Evolutionary conservation across 768 basidiomycete genomes (phyloP), one percentile per base, ranked within the genome.

Genomic region (Boletus reticulatus): DNA sequence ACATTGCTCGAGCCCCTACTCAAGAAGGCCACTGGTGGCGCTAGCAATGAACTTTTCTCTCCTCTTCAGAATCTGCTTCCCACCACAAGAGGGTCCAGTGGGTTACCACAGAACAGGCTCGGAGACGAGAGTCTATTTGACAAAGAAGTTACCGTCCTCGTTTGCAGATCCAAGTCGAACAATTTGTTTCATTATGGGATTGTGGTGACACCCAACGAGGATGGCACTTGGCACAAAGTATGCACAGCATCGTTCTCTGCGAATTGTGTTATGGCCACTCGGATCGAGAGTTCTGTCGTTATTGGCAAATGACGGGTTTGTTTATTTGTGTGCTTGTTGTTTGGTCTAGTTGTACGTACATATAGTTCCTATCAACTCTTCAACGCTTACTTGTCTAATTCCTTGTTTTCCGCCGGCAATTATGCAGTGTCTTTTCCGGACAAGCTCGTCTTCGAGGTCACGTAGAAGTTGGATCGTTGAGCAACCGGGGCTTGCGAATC

Each of bases 141-240:
- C n/a, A 20, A 39, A 42, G 34, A 53, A 22, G 42, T 54, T 13
- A 43, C 44, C 7, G 38, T 53, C 8, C 43, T 53, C 16, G 27
- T 50, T 44, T 60, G 57, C 39, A 54, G 58, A 27, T 60, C 57
- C 44, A 59, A 59, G 44, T 36, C 2, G 27, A 22, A 53, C 31
- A 38, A 31, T 11, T 42, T 31, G 4, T 60, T 60, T 32, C 49
- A 60, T 34, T 59, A 54, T 43, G 48, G 57, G 19, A 54, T 60
- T 4, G 50, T 48, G 22, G 56, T 59, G 43, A 44, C 19, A 6
- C 47, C 47, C 16, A 49, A 45, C 34, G 32, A 32, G 1, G 54
- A 56, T 22, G 43, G 46, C 43, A 43, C 19, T 14, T 55, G 50
- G 53, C 59, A 50, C 49, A 61, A 59, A 43, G 55, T 62, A 19